A percentile compares a stretch with the other conserved stretches of the same genome.
phyloP scores from a whole-genome alignment of 23 red algal genomes.

The Gracilaria domingensis region DNA sequence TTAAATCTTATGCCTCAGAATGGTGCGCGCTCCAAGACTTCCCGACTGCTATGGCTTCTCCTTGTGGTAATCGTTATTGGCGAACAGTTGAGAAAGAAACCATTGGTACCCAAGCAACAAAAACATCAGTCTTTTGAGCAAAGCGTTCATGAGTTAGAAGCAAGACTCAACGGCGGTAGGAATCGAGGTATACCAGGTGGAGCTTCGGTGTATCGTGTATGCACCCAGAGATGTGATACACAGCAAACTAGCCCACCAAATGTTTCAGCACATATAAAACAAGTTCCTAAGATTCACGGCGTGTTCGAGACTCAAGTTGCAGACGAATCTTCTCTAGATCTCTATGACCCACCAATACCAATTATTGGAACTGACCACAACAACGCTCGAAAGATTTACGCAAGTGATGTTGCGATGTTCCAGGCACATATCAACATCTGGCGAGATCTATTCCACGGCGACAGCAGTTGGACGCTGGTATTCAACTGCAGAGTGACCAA shows the following conservation, averaged over 20 bases:
- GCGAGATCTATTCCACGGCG: conserved; percentile 29
- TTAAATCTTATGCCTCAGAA: not conserved
- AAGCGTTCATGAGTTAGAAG: not conserved
- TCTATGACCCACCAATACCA: conserved; percentile 38
- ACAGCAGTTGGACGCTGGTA: not conserved
- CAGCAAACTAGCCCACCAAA: not conserved
- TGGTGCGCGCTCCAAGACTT: not conserved
- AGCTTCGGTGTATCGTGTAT: not conserved
- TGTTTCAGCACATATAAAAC: not conserved
- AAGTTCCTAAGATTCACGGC: not conserved
- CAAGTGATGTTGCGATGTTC: conserved; percentile 13
- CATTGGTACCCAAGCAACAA: not conserved
- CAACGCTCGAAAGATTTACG: conserved; percentile 12
- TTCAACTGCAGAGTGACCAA: not conserved
- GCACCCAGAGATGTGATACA: not conserved
- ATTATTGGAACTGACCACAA: conserved; percentile 31
- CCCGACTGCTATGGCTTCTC: not conserved
- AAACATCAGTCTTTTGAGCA: not conserved
- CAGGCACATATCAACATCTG: conserved; percentile 17
- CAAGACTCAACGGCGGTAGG: not conserved
- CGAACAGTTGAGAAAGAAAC: not conserved
- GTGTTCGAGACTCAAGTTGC: not conserved
- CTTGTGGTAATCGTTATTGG: not conserved
- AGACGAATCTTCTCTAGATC: not conserved
- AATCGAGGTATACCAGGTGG: not conserved